Evolutionary conservation across 2,329 filamentous ascomycete genomes (phyloP), one percentile per base, ranked within the genome.

Genomic region (Blastomyces parvus): DNA sequence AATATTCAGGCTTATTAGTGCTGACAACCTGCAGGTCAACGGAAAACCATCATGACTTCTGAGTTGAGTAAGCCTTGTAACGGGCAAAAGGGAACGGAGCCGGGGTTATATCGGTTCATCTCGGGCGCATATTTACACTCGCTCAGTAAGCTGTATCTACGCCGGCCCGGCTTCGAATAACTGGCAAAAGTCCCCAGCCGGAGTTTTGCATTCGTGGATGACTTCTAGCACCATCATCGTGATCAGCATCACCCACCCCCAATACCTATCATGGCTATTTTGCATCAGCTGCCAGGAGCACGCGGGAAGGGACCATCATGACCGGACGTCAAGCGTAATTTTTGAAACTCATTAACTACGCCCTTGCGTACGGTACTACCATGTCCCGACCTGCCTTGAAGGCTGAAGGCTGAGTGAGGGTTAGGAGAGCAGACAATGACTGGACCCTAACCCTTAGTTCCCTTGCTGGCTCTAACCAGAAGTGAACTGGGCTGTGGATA

Each of bases 91-190:
- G 58, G 27, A 38, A 9, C 42, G 17, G 40, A 44, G 3, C 30
- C 25, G 58, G 58, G 38, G 22, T n/a, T 60, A 25, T 25, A 17
- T 60, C 58, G 42, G 58, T 50, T 60, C 42, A 48, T 30, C n/a
- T 60, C 58, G 58, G 58, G 42, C 42, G 17, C 14, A 44, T 44
- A 2, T n/a, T n/a, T n/a, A n/a, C n/a, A 30, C 19, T 8, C 19
- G 2, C 36, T 38, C 33, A 38, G 36, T 38, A 36, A 22, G 53
- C 9, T 25, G 36, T 22, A 30, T n/a, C 7, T n/a, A 14, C 30
- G 13, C 27, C 53, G 6, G 53, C 27, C 53, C 53, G 53, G 27
- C 36, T 56, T 13, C 19, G 38, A 9, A 27, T 11, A 14, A 25
- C 14, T 27, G 25, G 14, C n/a, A n/a, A 7, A 27, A 33, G 38